phyloP scores from a whole-genome alignment of 2,329 filamentous ascomycete genomes.

The Epichloe sylvatica region DNA sequence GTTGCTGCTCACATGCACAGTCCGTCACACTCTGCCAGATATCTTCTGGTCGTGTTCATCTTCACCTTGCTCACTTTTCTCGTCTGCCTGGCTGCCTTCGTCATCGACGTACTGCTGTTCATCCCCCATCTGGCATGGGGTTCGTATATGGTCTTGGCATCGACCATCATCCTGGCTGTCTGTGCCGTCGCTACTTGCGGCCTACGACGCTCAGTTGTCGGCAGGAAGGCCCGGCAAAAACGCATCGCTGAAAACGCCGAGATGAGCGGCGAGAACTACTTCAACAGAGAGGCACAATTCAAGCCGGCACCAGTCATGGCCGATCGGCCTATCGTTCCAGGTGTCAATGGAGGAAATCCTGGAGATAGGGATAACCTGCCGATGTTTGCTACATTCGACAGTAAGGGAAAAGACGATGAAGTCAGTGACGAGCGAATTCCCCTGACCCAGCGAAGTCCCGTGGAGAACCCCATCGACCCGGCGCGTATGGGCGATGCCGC shows the following conservation, averaged over 20 bases:
- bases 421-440: slow-evolving; percentile 58
- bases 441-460: slow-evolving; percentile 54
- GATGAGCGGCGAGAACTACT: slow-evolving; percentile 92
- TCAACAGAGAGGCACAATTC: slow-evolving; percentile 51
- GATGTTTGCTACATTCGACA: slow-evolving; percentile 52
- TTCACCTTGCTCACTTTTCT: slow-evolving; percentile 75
- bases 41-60: slow-evolving; percentile 72
- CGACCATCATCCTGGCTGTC: slow-evolving; percentile 70
- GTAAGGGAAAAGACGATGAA: slow-evolving; percentile 46
- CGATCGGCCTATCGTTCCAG: slow-evolving; percentile 44
- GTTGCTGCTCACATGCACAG: slow-evolving; percentile 72
- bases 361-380: slow-evolving; percentile 34
- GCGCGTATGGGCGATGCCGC: slow-evolving; percentile 20
- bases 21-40: slow-evolving; percentile 79
- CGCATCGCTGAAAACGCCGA: slow-evolving; percentile 87
- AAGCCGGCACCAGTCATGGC: slow-evolving; percentile 29
- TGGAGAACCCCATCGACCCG: slow-evolving; percentile 33
- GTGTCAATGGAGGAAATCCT: slow-evolving; percentile 41
- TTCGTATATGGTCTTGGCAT: slow-evolving; percentile 81
- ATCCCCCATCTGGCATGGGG: slow-evolving; percentile 90
- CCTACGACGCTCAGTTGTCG: slow-evolving; percentile 84
- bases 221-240: slow-evolving; percentile 83
- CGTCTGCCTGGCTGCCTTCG: slow-evolving; percentile 70
- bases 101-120: slow-evolving; percentile 88
- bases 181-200: slow-evolving; percentile 80